Evolutionary conservation across 176 grass and related monocot genomes (phyloP).

Genomic region (Avena insularis): DNA sequence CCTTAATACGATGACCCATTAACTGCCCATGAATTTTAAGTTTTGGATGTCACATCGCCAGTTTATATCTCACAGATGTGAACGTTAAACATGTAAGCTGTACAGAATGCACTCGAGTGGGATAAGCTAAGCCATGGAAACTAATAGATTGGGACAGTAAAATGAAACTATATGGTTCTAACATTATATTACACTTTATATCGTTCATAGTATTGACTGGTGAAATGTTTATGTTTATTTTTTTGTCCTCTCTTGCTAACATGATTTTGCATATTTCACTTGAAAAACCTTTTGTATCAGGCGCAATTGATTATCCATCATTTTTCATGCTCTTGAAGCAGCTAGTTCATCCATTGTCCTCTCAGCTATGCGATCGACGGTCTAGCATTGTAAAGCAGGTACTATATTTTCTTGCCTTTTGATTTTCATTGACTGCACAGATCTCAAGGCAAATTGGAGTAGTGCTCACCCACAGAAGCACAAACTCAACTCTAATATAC

Average conservation of each 20-base stretch:
- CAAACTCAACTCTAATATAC: not conserved
- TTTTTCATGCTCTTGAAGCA: constrained; percentile 81
- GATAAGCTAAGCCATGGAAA: not conserved
- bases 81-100: constrained; percentile 18
- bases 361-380: constrained; percentile 74
- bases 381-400: constrained; percentile 93
- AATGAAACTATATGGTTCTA: not conserved
- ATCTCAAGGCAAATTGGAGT: constrained; percentile 14
- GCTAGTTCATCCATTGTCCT: constrained; percentile 64
- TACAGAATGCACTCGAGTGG: constrained; percentile 4
- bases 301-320: constrained; percentile 74
- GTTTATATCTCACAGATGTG: not conserved
- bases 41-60: not conserved
- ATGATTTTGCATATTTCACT: not conserved
- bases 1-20: not conserved
- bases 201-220: constrained; percentile 10
- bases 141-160: constrained; percentile 1
- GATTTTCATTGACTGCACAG: constrained; percentile 3
- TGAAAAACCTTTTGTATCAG: constrained; percentile 49
- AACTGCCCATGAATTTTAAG: not conserved
- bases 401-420: constrained; percentile 10
- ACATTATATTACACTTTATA: constrained; percentile 23
- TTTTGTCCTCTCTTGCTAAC: constrained; percentile 28
- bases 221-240: constrained; percentile 25
- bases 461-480: not conserved